Base-by-base conservation (phyloP, 768 basidiomycete species). In the Suillus alpinus region DNA sequence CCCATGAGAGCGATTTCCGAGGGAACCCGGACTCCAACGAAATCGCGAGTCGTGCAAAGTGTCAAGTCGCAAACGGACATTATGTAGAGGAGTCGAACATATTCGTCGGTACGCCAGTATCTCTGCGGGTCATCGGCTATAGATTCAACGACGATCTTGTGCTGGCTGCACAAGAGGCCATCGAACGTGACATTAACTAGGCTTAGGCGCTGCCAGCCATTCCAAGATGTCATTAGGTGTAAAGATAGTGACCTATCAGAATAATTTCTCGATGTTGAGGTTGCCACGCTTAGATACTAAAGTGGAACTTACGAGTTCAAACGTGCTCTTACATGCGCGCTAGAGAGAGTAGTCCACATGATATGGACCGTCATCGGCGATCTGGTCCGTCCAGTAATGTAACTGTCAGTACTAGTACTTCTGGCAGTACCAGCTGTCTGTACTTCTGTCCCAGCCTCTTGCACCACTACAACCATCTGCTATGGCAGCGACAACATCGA, bases 401-500 rank as follows among this genome's bases (percentile, higher is more conserved):
- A 16, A n/a, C 26, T 12, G 13, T 39, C 46, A 39, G 31, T 49
- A 31, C 26, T 49, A 26, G 26, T 26, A 26, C 26, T 26, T 49
- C 47, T 49, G 10, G 3, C 41, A 43, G 41, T 18, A 10, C n/a
- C 41, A 32, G 20, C 26, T 31, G n/a, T 31, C 20, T 29, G 46
- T 55, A 29, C 36, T 23, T 16, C 4, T 23, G 36, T n/a, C 7
- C 36, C 53, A 39, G 32, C 37, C 29, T 23, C 41, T 59, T 56
- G 39, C 32, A 56, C 18, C 36, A 18, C 29, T 20, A 58, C 37
- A 26, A 12, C 6, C 56, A 50, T 26, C 56, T 50, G 57, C 52
- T 20, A 77, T 77, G 76, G 43, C 67, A 37, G 53, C 53, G 23
- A 39, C 53, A 12, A 18, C 23, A 18, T 44, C 66, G n/a, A 92